Percentiles rank a stretch among this genome's conserved stretches.
Evolutionary conservation across 2,329 filamentous ascomycete species (phyloP).

Genomic region (Dryadomyces sulphureus): DNA sequence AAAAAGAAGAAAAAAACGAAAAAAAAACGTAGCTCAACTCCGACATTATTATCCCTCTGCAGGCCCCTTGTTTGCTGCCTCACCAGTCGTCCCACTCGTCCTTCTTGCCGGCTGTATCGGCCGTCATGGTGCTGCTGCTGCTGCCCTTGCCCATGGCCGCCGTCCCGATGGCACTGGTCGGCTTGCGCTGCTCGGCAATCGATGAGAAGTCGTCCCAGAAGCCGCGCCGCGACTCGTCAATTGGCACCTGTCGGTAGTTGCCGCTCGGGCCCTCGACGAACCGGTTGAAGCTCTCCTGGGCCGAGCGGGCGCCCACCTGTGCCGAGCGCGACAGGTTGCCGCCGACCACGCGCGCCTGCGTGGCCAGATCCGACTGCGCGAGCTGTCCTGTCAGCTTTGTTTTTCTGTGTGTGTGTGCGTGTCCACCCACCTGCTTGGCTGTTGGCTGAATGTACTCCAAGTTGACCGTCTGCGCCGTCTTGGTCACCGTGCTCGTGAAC

Average conservation of each 20-base stretch:
- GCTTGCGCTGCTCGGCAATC: conserved; percentile 39
- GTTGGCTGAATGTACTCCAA: conserved; percentile 86
- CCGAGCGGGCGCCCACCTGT: conserved; percentile 55
- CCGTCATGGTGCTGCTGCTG: conserved; percentile 13
- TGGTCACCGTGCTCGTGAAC: conserved; percentile 77
- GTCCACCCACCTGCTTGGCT: conserved; percentile 60
- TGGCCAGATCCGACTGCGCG: conserved; percentile 64
- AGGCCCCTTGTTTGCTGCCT: neutral
- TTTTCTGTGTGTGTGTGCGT: neutral
- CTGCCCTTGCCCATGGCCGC: conserved; percentile 43
- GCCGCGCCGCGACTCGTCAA: conserved; percentile 56
- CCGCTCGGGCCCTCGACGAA: conserved; percentile 65
- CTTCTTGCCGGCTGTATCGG: conserved; percentile 22
- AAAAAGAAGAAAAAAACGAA: neutral
- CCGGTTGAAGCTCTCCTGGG: conserved; percentile 65
- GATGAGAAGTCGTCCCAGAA: conserved; percentile 90
- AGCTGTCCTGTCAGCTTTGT: conserved; percentile 40
- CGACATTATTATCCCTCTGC: conserved; percentile 11
- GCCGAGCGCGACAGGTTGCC: conserved; percentile 53
- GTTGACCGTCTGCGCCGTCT: conserved; percentile 83
- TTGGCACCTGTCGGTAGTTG: conserved; percentile 22
- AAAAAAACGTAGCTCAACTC: neutral
- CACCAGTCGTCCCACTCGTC: conserved; percentile 54
- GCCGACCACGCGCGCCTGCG: conserved; percentile 45
- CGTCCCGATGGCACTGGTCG: conserved; percentile 39